These are phyloP conservation scores for Purpureocillium takamizusanense DNA, from an alignment of 2,329 filamentous ascomycete species.

Conservation along the genomic window DNA sequence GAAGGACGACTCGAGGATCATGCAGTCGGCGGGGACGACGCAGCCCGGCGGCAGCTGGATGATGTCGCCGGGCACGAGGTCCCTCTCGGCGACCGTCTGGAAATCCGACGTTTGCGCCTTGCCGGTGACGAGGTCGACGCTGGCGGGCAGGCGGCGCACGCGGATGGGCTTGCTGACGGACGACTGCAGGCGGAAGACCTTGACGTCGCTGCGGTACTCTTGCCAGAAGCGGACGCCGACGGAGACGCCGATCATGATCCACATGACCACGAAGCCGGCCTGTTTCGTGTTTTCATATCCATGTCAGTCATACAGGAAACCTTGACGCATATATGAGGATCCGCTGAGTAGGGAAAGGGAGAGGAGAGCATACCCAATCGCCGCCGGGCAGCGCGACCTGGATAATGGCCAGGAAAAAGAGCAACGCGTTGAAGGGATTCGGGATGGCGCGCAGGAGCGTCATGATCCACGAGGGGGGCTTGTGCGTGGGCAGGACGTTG, in stretches of 20 bases:
- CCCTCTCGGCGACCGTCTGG: conserved; percentile 6
- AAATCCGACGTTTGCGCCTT: neutral
- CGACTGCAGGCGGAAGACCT: conserved; percentile 14
- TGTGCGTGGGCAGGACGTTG: conserved; percentile 14
- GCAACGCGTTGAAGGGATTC: conserved; percentile 16
- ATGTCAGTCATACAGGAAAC: too few relatives aligned
- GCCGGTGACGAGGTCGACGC: neutral
- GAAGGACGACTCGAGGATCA: conserved; percentile 17
- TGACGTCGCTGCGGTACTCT: conserved; percentile 16
- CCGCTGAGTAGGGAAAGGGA: too few relatives aligned
- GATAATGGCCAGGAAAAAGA: conserved; percentile 15
- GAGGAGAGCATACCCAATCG: conserved; percentile 6
- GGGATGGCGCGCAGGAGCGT: conserved; percentile 16
- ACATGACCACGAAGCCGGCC: conserved; percentile 13
- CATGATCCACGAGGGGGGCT: conserved; percentile 15
- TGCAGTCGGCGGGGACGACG: conserved; percentile 17
- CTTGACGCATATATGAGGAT: too few relatives aligned
- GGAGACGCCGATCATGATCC: conserved; percentile 16
- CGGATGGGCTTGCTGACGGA: conserved; percentile 13
- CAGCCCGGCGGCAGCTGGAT: conserved; percentile 12
- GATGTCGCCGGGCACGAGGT: conserved; percentile 16
- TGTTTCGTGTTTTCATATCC: neutral
- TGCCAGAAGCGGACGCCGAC: conserved; percentile 18
- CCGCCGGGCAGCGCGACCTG: conserved; percentile 12
- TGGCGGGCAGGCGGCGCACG: conserved; percentile 9